Evolutionary conservation across 2,329 filamentous ascomycete species (phyloP).

Genomic region (Aspergillus fumigatiaffinis): DNA sequence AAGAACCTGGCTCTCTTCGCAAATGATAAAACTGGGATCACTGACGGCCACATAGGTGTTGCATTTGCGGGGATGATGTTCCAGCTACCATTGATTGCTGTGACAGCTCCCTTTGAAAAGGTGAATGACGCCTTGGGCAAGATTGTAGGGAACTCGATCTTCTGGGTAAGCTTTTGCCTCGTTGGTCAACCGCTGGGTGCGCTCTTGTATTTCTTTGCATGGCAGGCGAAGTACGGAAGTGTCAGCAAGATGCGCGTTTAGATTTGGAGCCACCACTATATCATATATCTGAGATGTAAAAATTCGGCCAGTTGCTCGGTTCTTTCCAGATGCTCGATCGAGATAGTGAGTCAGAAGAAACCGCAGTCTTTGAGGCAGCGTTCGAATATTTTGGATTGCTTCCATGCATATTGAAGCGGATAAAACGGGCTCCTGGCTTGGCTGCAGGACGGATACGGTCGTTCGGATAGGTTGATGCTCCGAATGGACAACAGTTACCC

Average conservation of each 20-base stretch:
- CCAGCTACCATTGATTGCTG: conserved; percentile 79
- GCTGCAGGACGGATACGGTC: not conserved
- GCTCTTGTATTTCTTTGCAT: conserved; percentile 93
- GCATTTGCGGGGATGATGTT: conserved; percentile 93
- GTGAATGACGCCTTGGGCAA: conserved; percentile 71
- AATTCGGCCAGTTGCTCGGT: not conserved
- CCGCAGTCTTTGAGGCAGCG: not conserved
- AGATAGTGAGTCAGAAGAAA: not conserved
- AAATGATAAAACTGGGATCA: conserved; percentile 5
- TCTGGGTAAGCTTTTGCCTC: conserved; percentile 94
- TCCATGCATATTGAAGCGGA: too few relatives aligned
- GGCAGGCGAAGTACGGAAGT: conserved; percentile 95
- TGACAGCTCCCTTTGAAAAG: conserved; percentile 76
- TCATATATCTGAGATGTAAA: not conserved
- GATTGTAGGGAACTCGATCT: conserved; percentile 85
- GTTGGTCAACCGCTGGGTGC: conserved; percentile 92
- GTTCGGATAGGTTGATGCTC: not conserved
- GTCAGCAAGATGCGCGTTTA: conserved; percentile 48
- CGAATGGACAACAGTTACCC: not conserved
- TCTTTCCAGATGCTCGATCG: not conserved
- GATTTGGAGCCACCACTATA: not conserved
- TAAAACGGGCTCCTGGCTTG: not conserved
- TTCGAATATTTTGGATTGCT: not conserved
- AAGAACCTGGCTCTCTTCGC: conserved; percentile 24
- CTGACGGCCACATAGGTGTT: conserved; percentile 56